Evolutionary conservation across 441 rosid genomes (phyloP), one percentile per base, ranked within the genome.

Genomic region (Brassica hybrid): DNA sequence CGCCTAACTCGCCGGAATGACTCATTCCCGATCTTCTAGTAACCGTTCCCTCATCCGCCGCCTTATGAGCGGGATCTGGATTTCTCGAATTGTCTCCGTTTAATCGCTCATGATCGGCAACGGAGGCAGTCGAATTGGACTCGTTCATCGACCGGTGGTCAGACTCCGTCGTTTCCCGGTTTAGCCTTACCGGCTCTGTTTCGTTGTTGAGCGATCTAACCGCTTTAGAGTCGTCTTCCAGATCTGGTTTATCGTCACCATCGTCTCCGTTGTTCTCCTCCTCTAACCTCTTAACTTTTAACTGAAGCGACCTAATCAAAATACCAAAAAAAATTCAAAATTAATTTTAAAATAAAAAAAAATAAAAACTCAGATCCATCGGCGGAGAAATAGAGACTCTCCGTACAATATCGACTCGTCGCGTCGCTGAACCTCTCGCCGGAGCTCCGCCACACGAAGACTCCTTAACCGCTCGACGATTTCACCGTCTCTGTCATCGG

Each of bases 401-500:
- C 14, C 74, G 18, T 83, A 90, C 94, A 80, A 69, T 80, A 90
- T 90, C 69, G 89, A 84, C 67, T 82, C 83, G 64, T 88, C 90
- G 78, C 81, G 80, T 70, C 85, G 90, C 50, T 84, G 85, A 76
- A 90, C 76, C 56, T 86, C 90, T 67, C 75, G 86, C 65, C 86
- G 85, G 77, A 88, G 88, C 84, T 89, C 94, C 63, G 81, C 85
- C 12, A 85, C 78, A 25, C 86, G 89, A 60, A 85, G 80, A 70
- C 81, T 80, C 61, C 88, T 84, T 65, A 90, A 85, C 68, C 83
- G 68, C 43, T 93, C 90, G 3, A 91, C 82, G 65, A 86, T 79
- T 16, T 67, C 72, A 48, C 71, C 69, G 63, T 56, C 65, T 52
- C 64, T 69, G 16, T 2, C 65, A 32, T 13, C 72, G 43, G 43